phyloP scores from a whole-genome alignment of 2,329 filamentous ascomycete genomes.

The Ascochyta viciae-villosae region DNA sequence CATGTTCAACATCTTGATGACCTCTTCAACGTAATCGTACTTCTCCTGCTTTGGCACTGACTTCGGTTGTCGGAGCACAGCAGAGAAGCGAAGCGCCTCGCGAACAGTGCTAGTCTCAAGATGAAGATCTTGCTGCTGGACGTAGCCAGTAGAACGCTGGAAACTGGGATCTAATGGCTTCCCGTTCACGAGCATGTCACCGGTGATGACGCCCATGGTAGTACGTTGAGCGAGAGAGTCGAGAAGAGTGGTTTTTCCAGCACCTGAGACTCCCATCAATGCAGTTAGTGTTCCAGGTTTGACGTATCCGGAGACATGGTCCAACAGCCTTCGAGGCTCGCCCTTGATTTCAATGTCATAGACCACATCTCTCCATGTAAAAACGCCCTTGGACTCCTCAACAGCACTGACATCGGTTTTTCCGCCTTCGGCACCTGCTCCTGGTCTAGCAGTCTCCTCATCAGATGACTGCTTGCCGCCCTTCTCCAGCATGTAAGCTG shows the following conservation, averaged over 20 bases:
- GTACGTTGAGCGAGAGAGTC: slow-evolving; percentile 46
- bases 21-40: slow-evolving; percentile 67
- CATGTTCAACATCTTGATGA: slow-evolving; percentile 72
- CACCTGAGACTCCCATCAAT: slow-evolving; percentile 48
- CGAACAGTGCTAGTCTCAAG: slow-evolving; percentile 49
- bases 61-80: slow-evolving; percentile 58
- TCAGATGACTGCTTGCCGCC: slow-evolving; percentile 40
- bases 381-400: slow-evolving; percentile 51
- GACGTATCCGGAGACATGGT: slow-evolving; percentile 62
- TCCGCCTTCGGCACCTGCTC: slow-evolving; percentile 37
- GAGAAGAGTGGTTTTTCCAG: slow-evolving; percentile 49
- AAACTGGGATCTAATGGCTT: slow-evolving; percentile 45
- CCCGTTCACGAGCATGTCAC: slow-evolving; percentile 50
- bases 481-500: slow-evolving; percentile 47
- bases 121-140: slow-evolving; percentile 52
- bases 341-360: slow-evolving; percentile 50
- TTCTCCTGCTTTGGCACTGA: slow-evolving; percentile 64
- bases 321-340: slow-evolving; percentile 59
- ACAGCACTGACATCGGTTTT: slow-evolving; percentile 50
- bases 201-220: slow-evolving; percentile 48
- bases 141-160: slow-evolving; percentile 50
- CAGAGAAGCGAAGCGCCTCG: slow-evolving; percentile 46
- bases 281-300: slow-evolving; percentile 61
- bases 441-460: slow-evolving; percentile 42
- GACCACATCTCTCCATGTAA: slow-evolving; percentile 47